Evolutionary conservation across 768 basidiomycete species (phyloP), one percentile per base, ranked within the genome.

Genomic region (Phanerochaete sordida): DNA sequence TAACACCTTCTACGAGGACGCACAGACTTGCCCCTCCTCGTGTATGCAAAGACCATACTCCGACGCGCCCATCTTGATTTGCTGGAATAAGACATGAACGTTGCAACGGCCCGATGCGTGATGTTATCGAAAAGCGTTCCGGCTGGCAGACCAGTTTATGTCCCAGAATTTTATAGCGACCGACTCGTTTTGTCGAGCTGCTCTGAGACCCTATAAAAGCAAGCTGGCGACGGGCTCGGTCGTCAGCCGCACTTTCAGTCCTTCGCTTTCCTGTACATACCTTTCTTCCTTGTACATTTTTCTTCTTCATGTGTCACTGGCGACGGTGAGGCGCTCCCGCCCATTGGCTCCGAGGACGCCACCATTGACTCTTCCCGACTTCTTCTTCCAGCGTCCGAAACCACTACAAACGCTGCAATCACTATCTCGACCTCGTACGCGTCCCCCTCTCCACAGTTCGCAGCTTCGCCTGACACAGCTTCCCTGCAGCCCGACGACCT

Each of bases 301-400:
- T 62, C 59, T 64, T 57, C 62, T 53, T 55, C 28, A 91, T 91
- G 90, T 91, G 90, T 70, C 80, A 77, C 71, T 85, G 79, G 80
- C 82, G 87, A 77, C 86, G 88, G 90, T 90, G 63, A 68, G 64
- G 54, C 44, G 13, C 57, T 39, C 59, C 35, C 56, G 26, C 52
- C 49, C 51, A 16, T 26, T 28, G 23, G 27, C 26, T 7, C 31
- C 30, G 26, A 4, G 27, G 24, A 35, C 33, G 2, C 47, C 52
- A 33, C 60, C 64, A 55, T 60, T 68, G 57, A 55, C 63, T 26
- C 64, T 62, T 56, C 66, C 64, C 62, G 60, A n/a, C n/a, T n/a
- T n/a, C 44, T 60, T 53, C 52, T 53, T 55, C 43, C 67, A 91
- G 90, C 72, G 85, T 91, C 60, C 82, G 82, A 66, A 80, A 87